Evolutionary conservation across 805 yeast genomes (phyloP).

Genomic region (Ogataea haglerorum): DNA sequence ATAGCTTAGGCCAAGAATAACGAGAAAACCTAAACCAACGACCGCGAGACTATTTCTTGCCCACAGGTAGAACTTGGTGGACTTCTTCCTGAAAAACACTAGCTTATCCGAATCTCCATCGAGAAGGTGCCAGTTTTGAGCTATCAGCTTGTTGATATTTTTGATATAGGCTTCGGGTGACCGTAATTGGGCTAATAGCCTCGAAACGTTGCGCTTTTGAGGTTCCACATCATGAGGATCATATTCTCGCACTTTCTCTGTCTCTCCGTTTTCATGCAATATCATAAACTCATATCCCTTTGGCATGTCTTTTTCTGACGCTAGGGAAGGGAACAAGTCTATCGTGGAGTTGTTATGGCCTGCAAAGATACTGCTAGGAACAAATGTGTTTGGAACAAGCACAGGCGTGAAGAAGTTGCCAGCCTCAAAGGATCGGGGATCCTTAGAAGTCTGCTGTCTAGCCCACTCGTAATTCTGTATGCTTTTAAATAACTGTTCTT

Average conservation of each 20-base stretch:
- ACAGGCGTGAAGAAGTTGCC: conserved; percentile 47
- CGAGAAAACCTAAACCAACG: conserved; percentile 29
- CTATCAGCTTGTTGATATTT: conserved; percentile 41
- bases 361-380: conserved; percentile 19
- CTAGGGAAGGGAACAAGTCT: conserved; percentile 21
- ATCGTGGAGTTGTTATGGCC: background rate
- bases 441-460: conserved; percentile 29
- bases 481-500: conserved; percentile 45
- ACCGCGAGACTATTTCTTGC: conserved; percentile 28
- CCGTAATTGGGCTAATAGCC: conserved; percentile 30
- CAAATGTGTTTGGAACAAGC: conserved; percentile 31
- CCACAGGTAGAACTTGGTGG: conserved; percentile 9
- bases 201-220: conserved; percentile 13
- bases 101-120: conserved; percentile 45
- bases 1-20: conserved; percentile 28
- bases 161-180: conserved; percentile 36
- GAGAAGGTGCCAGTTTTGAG: conserved; percentile 49
- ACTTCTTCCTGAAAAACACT: conserved; percentile 37
- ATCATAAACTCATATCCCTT: conserved; percentile 19
- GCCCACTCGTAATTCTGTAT: conserved; percentile 53
- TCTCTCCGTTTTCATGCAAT: conserved; percentile 34
- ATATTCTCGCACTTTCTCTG: conserved; percentile 12
- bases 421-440: conserved; percentile 40
- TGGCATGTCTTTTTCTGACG: conserved; percentile 1
- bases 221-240: conserved; percentile 1